A percentile compares a stretch with the other conserved stretches of the same genome.
Conservation (phyloP, 1,139 yeast species). For the Suhomyces yuchorum region DNA sequence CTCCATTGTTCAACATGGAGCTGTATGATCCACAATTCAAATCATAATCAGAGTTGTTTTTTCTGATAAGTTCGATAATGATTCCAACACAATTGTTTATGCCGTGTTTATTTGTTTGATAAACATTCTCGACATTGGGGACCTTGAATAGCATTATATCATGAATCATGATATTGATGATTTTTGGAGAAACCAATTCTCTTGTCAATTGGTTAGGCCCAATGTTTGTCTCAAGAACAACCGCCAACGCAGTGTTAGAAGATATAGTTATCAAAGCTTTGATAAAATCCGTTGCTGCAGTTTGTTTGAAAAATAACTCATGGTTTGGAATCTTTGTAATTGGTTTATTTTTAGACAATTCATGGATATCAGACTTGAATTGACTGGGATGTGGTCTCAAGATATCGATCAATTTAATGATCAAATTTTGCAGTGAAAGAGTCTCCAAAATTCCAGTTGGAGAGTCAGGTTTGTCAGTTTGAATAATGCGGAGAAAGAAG, state of each 20-base stretch:
- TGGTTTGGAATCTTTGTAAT: conserved; percentile 32
- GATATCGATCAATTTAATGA: conserved; percentile 54
- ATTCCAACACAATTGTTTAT: conserved; percentile 51
- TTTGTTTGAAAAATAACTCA: conserved; percentile 63
- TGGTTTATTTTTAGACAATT: neutral
- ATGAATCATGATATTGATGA: conserved; percentile 39
- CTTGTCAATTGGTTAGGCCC: conserved; percentile 51
- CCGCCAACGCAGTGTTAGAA: conserved; percentile 60
- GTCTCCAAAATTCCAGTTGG: conserved; percentile 64
- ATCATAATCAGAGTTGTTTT: conserved; percentile 52
- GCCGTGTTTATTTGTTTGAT: conserved; percentile 45
- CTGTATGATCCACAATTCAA: conserved; percentile 47
- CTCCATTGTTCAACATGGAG: conserved; percentile 32
- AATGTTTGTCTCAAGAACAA: conserved; percentile 49
- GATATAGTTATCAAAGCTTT: conserved; percentile 93
- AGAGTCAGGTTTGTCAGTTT: conserved; percentile 64
- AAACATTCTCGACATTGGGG: conserved; percentile 17
- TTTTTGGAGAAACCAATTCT: conserved; percentile 44
- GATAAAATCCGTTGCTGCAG: conserved; percentile 93
- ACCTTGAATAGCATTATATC: conserved; percentile 42
- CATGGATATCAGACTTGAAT: conserved; percentile 21
- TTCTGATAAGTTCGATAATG: conserved; percentile 49
- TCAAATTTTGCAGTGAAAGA: conserved; percentile 51
- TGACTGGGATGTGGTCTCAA: conserved; percentile 49
- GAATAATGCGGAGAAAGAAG: conserved; percentile 59